Conservation (phyloP, 208 protist genomes). For the Leishmania tarentolae region DNA sequence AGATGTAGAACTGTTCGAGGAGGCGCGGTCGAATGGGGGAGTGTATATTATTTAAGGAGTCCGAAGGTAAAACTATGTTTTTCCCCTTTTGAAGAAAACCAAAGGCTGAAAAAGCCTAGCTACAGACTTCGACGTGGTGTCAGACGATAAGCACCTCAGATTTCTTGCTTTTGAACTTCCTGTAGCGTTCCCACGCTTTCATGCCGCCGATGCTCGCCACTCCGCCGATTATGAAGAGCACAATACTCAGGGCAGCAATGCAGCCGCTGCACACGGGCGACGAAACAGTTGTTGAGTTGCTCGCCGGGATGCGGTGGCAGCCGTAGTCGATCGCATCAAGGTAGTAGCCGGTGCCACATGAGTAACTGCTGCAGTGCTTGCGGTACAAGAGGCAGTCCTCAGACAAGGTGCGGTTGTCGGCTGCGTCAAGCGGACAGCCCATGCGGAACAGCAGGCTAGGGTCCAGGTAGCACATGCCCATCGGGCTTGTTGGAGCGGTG, state of each 20-base stretch:
- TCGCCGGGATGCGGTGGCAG: constrained; percentile 31
- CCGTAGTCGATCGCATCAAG: constrained; percentile 36
- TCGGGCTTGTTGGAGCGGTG: constrained; percentile 42
- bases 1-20: neutral
- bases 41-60: neutral
- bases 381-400: constrained; percentile 47
- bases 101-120: neutral
- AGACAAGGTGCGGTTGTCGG: constrained; percentile 16
- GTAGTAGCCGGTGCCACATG: constrained; percentile 47
- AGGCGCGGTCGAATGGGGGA: neutral
- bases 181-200: constrained; percentile 20
- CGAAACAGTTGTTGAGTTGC: neutral
- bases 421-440: constrained; percentile 34
- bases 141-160: constrained; percentile 16
- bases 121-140: neutral
- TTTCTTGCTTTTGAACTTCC: constrained; percentile 7
- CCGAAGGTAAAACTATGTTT: neutral
- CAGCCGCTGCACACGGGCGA: constrained; percentile 22
- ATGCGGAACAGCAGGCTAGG: constrained; percentile 37
- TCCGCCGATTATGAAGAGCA: constrained; percentile 25
- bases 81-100: neutral
- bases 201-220: constrained; percentile 12
- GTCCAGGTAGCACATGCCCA: constrained; percentile 67
- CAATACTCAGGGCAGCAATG: constrained; percentile 24
- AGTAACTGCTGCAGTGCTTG: constrained; percentile 38